Conservation (phyloP, 345 rosid genomes). For the Gossypium stocksii region DNA sequence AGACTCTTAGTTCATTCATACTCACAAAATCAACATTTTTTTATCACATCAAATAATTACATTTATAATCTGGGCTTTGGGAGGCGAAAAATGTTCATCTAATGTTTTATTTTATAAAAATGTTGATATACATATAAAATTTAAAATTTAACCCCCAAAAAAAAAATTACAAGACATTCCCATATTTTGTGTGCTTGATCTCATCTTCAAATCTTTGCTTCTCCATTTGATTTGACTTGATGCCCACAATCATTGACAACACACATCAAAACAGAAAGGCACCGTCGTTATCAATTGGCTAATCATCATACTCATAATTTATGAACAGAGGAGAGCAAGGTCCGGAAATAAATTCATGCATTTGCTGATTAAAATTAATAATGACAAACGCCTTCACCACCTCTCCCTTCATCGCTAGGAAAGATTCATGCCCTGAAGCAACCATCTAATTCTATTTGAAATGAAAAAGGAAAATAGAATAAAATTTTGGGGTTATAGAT, state of each 20-base stretch:
- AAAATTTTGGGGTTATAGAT: background rate
- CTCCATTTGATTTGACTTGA: background rate
- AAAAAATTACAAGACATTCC: background rate
- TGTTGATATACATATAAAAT: too few species aligned
- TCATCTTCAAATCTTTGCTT: constrained; percentile 3
- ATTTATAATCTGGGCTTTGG: too few species aligned
- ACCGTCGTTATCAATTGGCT: constrained; percentile 1
- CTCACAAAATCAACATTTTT: background rate
- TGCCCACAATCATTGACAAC: background rate
- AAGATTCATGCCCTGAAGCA: background rate
- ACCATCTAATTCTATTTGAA: background rate
- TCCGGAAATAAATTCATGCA: background rate
- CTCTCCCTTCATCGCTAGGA: background rate
- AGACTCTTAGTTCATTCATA: background rate
- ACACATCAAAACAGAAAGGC: background rate
- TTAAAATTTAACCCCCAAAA: background rate
- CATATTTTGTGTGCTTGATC: background rate
- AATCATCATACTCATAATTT: constrained; percentile 3
- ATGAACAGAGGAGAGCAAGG: background rate
- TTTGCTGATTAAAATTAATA: background rate
- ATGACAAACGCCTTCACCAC: background rate
- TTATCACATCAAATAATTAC: too few species aligned
- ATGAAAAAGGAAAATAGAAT: background rate
- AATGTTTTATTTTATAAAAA: too few species aligned
- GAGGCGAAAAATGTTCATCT: too few species aligned